These are phyloP conservation scores for Hanseniaspora uvarum DNA, from an alignment of 1,139 yeast species.

Conservation along the genomic window DNA sequence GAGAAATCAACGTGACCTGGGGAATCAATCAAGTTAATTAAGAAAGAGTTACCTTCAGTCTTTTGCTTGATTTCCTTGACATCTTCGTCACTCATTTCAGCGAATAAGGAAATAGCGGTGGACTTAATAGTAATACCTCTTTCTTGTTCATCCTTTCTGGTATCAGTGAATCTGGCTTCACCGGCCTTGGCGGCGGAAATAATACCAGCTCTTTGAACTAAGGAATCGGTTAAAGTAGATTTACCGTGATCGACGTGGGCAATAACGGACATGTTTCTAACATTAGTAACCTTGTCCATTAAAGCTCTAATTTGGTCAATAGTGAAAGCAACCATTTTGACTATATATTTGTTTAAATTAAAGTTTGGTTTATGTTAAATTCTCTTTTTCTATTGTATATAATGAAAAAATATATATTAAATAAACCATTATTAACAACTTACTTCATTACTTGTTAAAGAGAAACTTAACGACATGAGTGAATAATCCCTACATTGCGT, in stretches of 20 bases:
- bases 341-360: constrained; percentile 13
- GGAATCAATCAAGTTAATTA: constrained; percentile 96
- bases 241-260: constrained; percentile 99
- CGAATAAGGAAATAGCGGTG: constrained; percentile 89
- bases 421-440: background rate
- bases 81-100: constrained; percentile 84
- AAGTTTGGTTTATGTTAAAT: constrained; percentile 13
- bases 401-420: background rate
- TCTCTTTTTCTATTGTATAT: background rate
- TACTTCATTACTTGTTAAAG: too few species aligned
- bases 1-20: constrained; percentile 99
- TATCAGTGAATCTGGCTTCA: constrained; percentile 99
- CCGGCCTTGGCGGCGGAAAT: constrained; percentile 99
- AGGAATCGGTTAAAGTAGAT: constrained; percentile 97
- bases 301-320: constrained; percentile 88
- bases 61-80: constrained; percentile 92
- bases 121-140: constrained; percentile 98
- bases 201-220: constrained; percentile 98
- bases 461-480: too few species aligned
- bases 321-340: constrained; percentile 36
- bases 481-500: too few species aligned
- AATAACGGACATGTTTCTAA: constrained; percentile 99
- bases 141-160: constrained; percentile 97
- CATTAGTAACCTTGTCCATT: constrained; percentile 99
- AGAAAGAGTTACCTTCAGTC: constrained; percentile 87